Evolutionary conservation across 2,329 filamentous ascomycete genomes (phyloP), one percentile per base, ranked within the genome.

Genomic region (Penicillium oxalicum): DNA sequence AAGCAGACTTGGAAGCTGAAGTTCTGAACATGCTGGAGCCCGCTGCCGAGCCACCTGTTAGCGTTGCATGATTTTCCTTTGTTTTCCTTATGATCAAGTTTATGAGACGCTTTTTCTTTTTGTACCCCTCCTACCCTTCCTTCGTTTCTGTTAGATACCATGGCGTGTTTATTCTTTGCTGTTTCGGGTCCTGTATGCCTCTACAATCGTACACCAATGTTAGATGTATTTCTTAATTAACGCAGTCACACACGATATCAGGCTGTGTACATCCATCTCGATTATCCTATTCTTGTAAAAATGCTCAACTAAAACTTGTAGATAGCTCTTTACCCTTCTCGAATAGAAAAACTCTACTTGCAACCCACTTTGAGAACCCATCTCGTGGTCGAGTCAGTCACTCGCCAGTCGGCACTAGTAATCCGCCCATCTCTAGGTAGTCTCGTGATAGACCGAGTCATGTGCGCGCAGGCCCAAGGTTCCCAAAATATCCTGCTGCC

Each of bases 11-110:
- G 35, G 56, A 60, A 40, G 58, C 50, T 7, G 55, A 60, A 45
- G 52, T 56, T n/a, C 50, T 57, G 9, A 65, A 64, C 40, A 45
- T 67, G 47, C 58, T 67, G 40, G 60, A 57, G 12, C 59, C 59
- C 5, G 57, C 63, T 8, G 56, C 61, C 9, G 64, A 62, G 59
- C 66, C 61, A 35, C 38, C 43, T 47, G 45, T 60, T 28, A 44
- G 43, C 38, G 43, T 49, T 9, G 45, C 35, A 38, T 50, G 38
- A 41, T 40, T 27, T 34, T 46, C 38, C 11, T 40, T 37, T 47
- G 33, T 44, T 32, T 48, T 48, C 43, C 42, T 27, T 37, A 42
- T 37, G 46, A 38, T 36, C 44, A 49, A 33, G 44, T 43, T 33
- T 51, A 37, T 54, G 41, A 48, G 32, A 18, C 47, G 39, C 51